Percentiles rank a stretch among this genome's conserved stretches.
phyloP scores from a whole-genome alignment of 148 eudicot genomes.

The Fagopyrum homotropicum region DNA sequence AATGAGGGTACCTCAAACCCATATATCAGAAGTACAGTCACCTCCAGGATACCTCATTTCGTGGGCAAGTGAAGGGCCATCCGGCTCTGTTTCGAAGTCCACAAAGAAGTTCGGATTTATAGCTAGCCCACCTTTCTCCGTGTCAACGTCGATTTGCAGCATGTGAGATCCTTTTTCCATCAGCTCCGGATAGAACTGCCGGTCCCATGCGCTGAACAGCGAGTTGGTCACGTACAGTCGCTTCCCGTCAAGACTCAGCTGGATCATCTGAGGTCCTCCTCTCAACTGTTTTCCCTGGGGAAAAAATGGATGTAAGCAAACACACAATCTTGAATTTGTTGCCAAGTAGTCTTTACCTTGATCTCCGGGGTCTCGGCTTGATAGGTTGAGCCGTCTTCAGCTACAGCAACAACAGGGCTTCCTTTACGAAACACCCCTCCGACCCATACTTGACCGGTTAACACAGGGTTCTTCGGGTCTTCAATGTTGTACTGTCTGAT shows the following conservation, averaged over 20 bases:
- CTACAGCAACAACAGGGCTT: conserved; percentile 59
- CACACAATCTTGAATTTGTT: not conserved
- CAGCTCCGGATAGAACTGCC: conserved; percentile 86
- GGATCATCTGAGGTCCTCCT: conserved; percentile 99
- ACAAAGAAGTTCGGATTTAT: conserved; percentile 81
- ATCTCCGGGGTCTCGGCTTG: conserved; percentile 79
- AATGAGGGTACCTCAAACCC: conserved; percentile 36
- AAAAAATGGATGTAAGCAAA: not conserved
- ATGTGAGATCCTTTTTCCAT: conserved; percentile 82
- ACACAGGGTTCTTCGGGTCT: conserved; percentile 73
- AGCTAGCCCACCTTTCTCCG: conserved; percentile 80
- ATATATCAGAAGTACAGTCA: conserved; percentile 98
- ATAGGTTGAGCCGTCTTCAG: conserved; percentile 79
- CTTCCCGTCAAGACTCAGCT: conserved; percentile 90
- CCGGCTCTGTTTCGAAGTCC: conserved; percentile 85
- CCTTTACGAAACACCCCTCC: conserved; percentile 80
- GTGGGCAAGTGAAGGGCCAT: conserved; percentile 91
- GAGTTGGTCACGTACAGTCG: conserved; percentile 90
- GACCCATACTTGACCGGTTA: conserved; percentile 81
- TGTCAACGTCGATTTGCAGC: conserved; percentile 81
- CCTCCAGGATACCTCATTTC: conserved; percentile 99
- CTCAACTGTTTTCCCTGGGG: conserved; percentile 66
- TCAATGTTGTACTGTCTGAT: conserved; percentile 90
- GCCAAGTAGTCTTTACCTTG: conserved; percentile 37
- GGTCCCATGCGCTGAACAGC: conserved; percentile 89